Percentiles rank a stretch among this genome's conserved stretches.
phyloP scores from a whole-genome alignment of 2,329 filamentous ascomycete genomes.

The Pleomassaria siparia region DNA sequence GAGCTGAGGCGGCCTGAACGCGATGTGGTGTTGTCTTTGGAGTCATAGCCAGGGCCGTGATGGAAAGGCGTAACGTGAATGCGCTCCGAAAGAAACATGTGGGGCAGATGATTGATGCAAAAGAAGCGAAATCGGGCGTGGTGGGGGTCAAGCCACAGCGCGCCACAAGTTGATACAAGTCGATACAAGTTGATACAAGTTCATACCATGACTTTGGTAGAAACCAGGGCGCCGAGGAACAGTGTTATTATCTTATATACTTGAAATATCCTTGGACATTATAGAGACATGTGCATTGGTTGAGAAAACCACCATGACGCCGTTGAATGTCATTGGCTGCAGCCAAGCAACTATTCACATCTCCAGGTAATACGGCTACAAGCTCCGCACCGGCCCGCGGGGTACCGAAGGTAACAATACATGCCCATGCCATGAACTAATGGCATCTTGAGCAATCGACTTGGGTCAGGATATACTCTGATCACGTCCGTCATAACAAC shows the following conservation, averaged over 20 bases:
- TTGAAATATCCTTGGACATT: no score
- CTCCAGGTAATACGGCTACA: neutral
- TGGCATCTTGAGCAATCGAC: neutral
- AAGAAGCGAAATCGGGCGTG: neutral
- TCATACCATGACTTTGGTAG: no score
- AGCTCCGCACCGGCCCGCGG: neutral
- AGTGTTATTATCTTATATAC: no score
- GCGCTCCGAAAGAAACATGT: slow-evolving; percentile 21
- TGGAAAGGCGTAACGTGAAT: slow-evolving; percentile 21
- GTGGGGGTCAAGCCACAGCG: neutral
- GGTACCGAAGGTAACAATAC: slow-evolving; percentile 2
- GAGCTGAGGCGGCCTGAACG: neutral
- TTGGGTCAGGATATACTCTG: neutral
- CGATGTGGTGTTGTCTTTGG: slow-evolving; percentile 16
- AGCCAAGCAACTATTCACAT: no score
- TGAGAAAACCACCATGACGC: no score
- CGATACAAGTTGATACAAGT: no score
- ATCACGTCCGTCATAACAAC: no score
- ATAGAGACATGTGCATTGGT: no score
- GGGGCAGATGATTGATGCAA: slow-evolving; percentile 17
- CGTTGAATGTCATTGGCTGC: no score
- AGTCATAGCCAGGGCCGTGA: slow-evolving; percentile 32
- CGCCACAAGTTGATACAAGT: no score
- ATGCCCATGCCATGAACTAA: neutral
- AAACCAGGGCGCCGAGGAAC: no score